Conservation (phyloP, 768 basidiomycete species). For the Boletus pseudopeckii region DNA sequence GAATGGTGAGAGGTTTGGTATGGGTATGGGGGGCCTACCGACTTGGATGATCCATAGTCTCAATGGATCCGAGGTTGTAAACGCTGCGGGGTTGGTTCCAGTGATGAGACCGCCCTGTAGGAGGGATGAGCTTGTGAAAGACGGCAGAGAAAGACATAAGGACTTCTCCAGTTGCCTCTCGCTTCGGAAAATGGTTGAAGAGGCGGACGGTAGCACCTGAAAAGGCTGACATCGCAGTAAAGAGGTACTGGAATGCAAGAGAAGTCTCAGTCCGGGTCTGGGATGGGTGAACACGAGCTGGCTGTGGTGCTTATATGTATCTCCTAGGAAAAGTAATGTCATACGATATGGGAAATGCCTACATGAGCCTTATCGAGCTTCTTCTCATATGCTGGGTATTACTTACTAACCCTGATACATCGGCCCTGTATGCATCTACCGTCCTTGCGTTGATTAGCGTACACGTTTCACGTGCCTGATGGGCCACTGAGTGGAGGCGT, state of each 20-base stretch:
- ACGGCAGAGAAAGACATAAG: neutral
- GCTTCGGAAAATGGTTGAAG: slow-evolving; percentile 1
- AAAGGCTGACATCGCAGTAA: slow-evolving; percentile 33
- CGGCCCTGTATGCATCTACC: neutral
- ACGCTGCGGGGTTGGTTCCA: slow-evolving; percentile 68
- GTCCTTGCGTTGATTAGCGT: too few relatives aligned
- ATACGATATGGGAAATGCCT: too few relatives aligned
- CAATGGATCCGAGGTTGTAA: slow-evolving; percentile 67
- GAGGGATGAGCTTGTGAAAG: neutral
- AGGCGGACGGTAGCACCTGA: slow-evolving; percentile 42
- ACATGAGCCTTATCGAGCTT: neutral
- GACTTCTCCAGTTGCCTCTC: slow-evolving; percentile 27
- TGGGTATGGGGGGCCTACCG: slow-evolving; percentile 42
- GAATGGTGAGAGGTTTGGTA: neutral
- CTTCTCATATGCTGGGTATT: neutral
- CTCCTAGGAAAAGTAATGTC: too few relatives aligned
- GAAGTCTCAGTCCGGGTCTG: too few relatives aligned
- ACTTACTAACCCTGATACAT: neutral
- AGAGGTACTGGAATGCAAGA: neutral
- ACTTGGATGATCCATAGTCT: slow-evolving; percentile 78
- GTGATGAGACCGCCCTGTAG: slow-evolving; percentile 68
- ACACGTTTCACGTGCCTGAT: neutral
- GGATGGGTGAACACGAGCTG: too few relatives aligned
- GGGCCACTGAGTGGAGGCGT: neutral
- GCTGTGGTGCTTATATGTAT: neutral